Evolutionary conservation across 2,329 filamentous ascomycete genomes (phyloP), one percentile per base, ranked within the genome.

Genomic region (Botryosphaeria dothidea): DNA sequence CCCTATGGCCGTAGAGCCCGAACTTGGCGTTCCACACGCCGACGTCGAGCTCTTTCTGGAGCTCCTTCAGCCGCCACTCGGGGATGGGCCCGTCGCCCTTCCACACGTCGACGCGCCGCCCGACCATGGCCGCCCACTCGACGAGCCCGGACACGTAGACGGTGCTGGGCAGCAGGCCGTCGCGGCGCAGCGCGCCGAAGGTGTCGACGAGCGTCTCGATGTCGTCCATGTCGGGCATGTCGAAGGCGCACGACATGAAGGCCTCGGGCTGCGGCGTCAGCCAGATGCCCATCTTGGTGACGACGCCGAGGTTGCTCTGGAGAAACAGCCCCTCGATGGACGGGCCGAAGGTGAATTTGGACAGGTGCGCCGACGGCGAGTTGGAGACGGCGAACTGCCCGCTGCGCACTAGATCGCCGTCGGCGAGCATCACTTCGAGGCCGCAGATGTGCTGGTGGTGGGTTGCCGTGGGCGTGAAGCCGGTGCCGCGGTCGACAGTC

Each of bases 301-400:
- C 80, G 38, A 86, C 82, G 34, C 83, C 84, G 13, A 85, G 76
- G 65, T 82, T 84, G 21, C 78, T 80, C 69, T 86, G 83, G 0
- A 80, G 78, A 68, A 86, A 86, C 15, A 86, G 77, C 1, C 77
- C 77, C 66, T 79, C 76, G 31, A 78, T 72, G 25, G 73, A 76
- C 0, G 77, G 77, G 0, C 77, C 77, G 57, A 78, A 78, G 3
- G 23, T 23, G 9, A 7, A 13, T 5, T 15, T 48, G 45, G 19
- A 48, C 9, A 15, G 9, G 9, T 25, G 23, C 4, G 45, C 15
- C 8, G 19, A 25, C 13, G 45, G 21, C 4, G 45, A 48, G 8
- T 15, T 15, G 11, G 19, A 23, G 8, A 25, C 45, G 4, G 19
- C 45, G 19, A 19, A 48, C 15, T 48, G 45, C 4, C 45, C 45